phyloP scores from a whole-genome alignment of 78 protist species.

The slime mould (Dictyostelium discoideum) region DNA sequence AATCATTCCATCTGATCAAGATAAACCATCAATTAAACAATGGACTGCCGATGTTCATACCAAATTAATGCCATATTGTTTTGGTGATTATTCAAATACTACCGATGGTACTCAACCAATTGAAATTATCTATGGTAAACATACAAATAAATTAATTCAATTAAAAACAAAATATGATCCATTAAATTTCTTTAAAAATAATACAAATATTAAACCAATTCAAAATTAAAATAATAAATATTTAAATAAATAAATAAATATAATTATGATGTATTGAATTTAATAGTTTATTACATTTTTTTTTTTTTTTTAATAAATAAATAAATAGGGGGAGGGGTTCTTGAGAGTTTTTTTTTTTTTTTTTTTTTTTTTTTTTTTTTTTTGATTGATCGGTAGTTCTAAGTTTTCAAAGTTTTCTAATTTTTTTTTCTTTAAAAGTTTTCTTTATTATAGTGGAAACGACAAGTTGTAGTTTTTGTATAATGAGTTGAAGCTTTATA shows the following conservation, averaged over 20 bases:
- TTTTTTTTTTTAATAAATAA: background rate
- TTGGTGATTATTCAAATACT: slow-evolving; percentile 12
- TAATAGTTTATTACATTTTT: background rate
- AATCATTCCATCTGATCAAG: background rate
- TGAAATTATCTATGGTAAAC: background rate
- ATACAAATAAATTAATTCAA: background rate
- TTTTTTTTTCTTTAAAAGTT: slow-evolving; percentile 75
- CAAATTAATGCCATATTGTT: background rate
- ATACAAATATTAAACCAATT: slow-evolving; percentile 3
- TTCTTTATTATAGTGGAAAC: slow-evolving; percentile 86
- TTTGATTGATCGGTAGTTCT: background rate
- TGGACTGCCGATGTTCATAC: background rate
- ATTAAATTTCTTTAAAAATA: background rate
- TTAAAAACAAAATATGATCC: slow-evolving; percentile 25
- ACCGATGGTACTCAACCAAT: background rate
- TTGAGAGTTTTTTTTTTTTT: background rate
- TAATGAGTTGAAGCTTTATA: slow-evolving; percentile 36
- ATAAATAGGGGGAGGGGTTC: background rate
- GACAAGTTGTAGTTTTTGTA: slow-evolving; percentile 55
- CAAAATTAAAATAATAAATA: background rate
- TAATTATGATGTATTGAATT: no score
- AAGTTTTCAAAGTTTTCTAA: no score
- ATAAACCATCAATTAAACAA: background rate
- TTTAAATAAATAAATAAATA: background rate
- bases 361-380: background rate